Conservation (phyloP, 1,284 basidiomycete species). For the Ganoderma lingzhi region DNA sequence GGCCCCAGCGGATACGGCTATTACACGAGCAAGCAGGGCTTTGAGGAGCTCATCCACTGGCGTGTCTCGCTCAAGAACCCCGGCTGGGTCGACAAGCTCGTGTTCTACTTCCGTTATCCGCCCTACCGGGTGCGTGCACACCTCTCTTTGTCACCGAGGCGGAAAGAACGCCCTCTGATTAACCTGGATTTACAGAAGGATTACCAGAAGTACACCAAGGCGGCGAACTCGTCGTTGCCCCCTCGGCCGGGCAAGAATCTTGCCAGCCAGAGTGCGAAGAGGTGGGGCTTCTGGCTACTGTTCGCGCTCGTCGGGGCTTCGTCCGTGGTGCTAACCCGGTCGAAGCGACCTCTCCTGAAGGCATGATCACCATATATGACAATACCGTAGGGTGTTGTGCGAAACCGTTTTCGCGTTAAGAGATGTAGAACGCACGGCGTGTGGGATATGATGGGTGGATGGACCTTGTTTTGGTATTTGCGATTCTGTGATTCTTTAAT, state of each 20-base stretch:
- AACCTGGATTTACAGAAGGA: conserved; percentile 7
- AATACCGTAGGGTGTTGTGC: not conserved
- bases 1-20: conserved; percentile 76
- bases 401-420: not conserved
- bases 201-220: conserved; percentile 22
- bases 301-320: conserved; percentile 34
- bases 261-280: conserved; percentile 23
- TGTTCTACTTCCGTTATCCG: conserved; percentile 67
- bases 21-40: conserved; percentile 69
- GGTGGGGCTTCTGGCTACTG: conserved; percentile 38
- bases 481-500: not conserved
- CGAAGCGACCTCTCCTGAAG: conserved; percentile 26
- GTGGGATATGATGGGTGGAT: not conserved
- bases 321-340: conserved; percentile 33
- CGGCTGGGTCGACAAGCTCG: conserved; percentile 62
- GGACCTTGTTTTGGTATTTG: not conserved
- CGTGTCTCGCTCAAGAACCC: conserved; percentile 70
- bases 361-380: not conserved
- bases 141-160: not conserved
- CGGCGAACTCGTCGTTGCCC: conserved; percentile 37
- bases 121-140: conserved; percentile 63
- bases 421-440: not conserved
- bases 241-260: conserved; percentile 44
- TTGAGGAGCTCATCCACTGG: conserved; percentile 75
- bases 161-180: not conserved